phyloP scores from a whole-genome alignment of 2,329 filamentous ascomycete genomes.

The Fusarium redolens region DNA sequence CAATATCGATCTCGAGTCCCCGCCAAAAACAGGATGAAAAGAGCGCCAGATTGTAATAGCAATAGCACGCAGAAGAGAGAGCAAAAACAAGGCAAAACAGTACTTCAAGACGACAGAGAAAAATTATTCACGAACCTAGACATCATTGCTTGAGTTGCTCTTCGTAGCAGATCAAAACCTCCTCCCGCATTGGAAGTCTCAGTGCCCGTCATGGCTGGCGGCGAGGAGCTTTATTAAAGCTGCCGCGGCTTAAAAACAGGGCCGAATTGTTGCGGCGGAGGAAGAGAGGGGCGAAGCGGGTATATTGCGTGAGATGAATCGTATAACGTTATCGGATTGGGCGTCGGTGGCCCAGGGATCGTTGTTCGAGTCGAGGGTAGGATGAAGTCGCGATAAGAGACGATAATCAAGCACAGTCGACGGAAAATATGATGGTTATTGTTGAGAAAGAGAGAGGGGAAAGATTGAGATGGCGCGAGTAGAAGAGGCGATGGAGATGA shows the following conservation, averaged over 20 bases:
- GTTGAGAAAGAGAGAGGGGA: slow-evolving; percentile 38
- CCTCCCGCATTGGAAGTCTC: slow-evolving; percentile 59
- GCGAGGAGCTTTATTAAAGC: slow-evolving; percentile 41
- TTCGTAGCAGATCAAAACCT: slow-evolving; percentile 67
- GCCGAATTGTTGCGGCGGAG: slow-evolving; percentile 36
- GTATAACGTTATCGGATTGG: slow-evolving; percentile 34
- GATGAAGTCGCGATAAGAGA: slow-evolving; percentile 19
- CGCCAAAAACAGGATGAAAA: background rate
- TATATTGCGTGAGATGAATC: slow-evolving; percentile 35
- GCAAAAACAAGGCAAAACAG: slow-evolving; percentile 4
- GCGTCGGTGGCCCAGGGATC: slow-evolving; percentile 31
- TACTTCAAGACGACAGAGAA: slow-evolving; percentile 33
- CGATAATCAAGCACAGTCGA: slow-evolving; percentile 12
- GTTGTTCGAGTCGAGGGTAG: slow-evolving; percentile 18
- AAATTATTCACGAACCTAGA: slow-evolving; percentile 64
- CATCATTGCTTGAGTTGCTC: slow-evolving; percentile 73
- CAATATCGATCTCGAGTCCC: slow-evolving; percentile 2
- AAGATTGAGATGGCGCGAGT: slow-evolving; percentile 36
- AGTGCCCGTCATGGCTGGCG: slow-evolving; percentile 63
- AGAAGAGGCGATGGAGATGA: slow-evolving; percentile 43
- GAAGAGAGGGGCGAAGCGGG: slow-evolving; percentile 36
- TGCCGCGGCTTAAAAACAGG: slow-evolving; percentile 39
- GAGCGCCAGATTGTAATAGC: slow-evolving; percentile 27
- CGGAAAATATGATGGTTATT: slow-evolving; percentile 30
- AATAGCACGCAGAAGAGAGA: slow-evolving; percentile 8